Base-by-base conservation (phyloP, 176 grass and related monocot genomes). In the Cenchrus fungigraminus region DNA sequence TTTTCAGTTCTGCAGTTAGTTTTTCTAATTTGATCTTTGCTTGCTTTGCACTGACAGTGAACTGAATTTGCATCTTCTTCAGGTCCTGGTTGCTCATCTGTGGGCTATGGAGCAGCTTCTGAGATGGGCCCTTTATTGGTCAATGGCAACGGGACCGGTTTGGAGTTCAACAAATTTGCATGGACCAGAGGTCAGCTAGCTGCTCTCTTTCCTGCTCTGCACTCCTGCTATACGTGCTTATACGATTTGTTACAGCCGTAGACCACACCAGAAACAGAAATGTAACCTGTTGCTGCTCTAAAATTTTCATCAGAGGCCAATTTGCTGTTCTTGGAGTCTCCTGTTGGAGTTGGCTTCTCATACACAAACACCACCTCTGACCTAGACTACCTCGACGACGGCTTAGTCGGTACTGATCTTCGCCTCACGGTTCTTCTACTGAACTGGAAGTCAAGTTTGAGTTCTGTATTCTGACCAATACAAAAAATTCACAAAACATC, bases 31-130 rank as follows among this genome's bases (percentile, higher is more conserved):
- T 60, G 40, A 22, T 6, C 7, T 87, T 82, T 82, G 16, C 25
- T 3, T 65, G 42, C 12, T 65, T 52, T 13, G n/a, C 5, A 82
- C 51, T 72, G 68, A 12, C 19, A 12, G 22, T n/a, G 28, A 76
- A 85, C 31, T 65, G 14, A 86, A 65, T 9, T 28, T 56, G 6
- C 55, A 10, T 65, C 6, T 57, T 49, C 68, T 57, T 49, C 68
- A 97, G 90, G 95, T 0, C 92, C 95, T 82, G 92, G 95, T 40
- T 93, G 95, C 82, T 97, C 95, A 22, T 97, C 95, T 65, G 88
- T 95, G 73, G 95, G 95, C 59, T 95, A 90, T 80, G 95, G 92
- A 84, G 95, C 88, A 90, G 92, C 95, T 64, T 59, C 73, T 57
- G 95, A 97, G 76, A 12, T 95, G 76, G 92, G 92, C 1, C 92